These are phyloP conservation scores for Rhipidocladum racemiflorum DNA, from an alignment of 176 grass and related monocot genomes.

Conservation along the genomic window DNA sequence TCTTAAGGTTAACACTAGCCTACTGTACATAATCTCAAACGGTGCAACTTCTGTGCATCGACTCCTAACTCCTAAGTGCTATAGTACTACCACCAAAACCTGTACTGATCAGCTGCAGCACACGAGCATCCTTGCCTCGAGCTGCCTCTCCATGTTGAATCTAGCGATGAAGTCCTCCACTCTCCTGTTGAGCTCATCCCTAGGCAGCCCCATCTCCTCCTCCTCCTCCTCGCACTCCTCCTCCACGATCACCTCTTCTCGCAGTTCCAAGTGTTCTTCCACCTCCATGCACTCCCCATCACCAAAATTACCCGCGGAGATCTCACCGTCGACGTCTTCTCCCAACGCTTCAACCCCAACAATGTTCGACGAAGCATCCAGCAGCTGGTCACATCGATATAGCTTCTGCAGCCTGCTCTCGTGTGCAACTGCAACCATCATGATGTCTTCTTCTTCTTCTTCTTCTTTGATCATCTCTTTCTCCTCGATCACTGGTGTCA, in stretches of 20 bases:
- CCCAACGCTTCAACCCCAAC: neutral
- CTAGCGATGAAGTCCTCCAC: constrained; percentile 29
- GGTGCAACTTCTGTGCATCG: neutral
- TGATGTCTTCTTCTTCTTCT: neutral
- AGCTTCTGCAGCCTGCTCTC: neutral
- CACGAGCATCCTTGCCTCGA: constrained; percentile 27
- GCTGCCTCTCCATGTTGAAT: constrained; percentile 34
- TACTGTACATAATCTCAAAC: too few species aligned
- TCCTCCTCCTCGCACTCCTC: neutral
- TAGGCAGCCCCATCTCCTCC: neutral
- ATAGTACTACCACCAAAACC: neutral
- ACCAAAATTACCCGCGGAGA: neutral
- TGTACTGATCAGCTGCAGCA: constrained; percentile 22
- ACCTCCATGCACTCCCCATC: neutral
- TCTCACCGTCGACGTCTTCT: neutral
- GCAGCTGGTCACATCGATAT: neutral
- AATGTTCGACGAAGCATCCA: neutral
- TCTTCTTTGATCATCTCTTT: neutral
- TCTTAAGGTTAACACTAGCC: too few species aligned
- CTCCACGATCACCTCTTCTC: neutral
- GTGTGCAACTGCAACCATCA: neutral
- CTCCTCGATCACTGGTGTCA: neutral
- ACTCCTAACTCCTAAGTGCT: neutral
- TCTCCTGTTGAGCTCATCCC: constrained; percentile 12
- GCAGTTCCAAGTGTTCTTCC: neutral